A percentile compares a stretch with the other conserved stretches of the same genome.
Evolutionary conservation across 495 filamentous ascomycete species (phyloP).

Genomic region (Margaritispora aquatica): DNA sequence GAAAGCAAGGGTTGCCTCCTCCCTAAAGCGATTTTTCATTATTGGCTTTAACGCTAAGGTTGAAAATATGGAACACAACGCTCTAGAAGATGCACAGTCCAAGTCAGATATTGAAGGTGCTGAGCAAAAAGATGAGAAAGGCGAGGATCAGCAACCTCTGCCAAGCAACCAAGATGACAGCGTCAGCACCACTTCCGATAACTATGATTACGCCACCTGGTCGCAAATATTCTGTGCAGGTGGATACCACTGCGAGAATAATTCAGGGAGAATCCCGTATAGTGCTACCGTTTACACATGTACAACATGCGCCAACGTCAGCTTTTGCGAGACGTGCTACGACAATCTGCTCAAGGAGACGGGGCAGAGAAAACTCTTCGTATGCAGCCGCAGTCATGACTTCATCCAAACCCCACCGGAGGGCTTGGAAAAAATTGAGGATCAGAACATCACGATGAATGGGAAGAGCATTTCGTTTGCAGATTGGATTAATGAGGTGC

Average conservation of each 20-base stretch:
- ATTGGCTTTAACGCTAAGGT: background rate
- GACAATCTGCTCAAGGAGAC: constrained; percentile 1
- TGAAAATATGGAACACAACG: background rate
- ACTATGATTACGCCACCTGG: background rate
- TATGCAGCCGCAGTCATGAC: constrained; percentile 8
- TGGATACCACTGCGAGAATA: background rate
- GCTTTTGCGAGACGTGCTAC: constrained; percentile 8
- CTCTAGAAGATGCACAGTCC: background rate
- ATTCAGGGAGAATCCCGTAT: background rate
- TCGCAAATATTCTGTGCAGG: background rate
- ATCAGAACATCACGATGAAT: constrained; percentile 4
- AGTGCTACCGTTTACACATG: constrained; percentile 1
- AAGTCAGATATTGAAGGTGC: background rate
- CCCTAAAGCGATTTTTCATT: constrained; percentile 4
- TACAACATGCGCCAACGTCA: constrained; percentile 8
- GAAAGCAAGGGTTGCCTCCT: constrained; percentile 6
- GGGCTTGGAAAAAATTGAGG: constrained; percentile 3
- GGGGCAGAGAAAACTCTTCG: constrained; percentile 1
- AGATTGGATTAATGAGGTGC: constrained; percentile 6
- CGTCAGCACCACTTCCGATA: background rate
- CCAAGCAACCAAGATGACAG: background rate
- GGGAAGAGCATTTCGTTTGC: constrained; percentile 3
- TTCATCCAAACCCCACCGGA: constrained; percentile 10
- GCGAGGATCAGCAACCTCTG: background rate
- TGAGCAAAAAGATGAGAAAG: constrained; percentile 1